A percentile compares a stretch with the other conserved stretches of the same genome.
phyloP scores from a whole-genome alignment of 2,329 filamentous ascomycete species.

The Cryphonectria radicalis region DNA sequence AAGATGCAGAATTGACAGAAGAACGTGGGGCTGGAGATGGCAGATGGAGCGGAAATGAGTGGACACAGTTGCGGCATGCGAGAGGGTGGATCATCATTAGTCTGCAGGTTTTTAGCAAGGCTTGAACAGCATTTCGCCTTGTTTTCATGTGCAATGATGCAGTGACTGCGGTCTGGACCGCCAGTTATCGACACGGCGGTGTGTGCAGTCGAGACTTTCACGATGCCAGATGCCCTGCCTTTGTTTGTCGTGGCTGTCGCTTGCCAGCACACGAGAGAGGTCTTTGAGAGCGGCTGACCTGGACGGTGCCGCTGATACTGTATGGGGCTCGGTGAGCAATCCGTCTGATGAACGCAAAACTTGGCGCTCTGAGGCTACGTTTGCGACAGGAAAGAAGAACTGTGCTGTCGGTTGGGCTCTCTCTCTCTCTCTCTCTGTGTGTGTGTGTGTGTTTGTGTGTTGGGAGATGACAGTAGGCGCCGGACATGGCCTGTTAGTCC shows the following conservation, averaged over 20 bases:
- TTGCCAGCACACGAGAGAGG: not conserved
- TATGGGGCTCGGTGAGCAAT: not conserved
- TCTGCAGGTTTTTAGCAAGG: slow-evolving; percentile 17
- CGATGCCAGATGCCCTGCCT: slow-evolving; percentile 7
- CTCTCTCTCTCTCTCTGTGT: no score
- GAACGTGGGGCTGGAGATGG: slow-evolving; percentile 15
- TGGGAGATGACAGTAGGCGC: not conserved
- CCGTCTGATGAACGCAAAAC: not conserved
- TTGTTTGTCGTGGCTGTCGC: slow-evolving; percentile 17
- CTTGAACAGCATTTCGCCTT: slow-evolving; percentile 14
- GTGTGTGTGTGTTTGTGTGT: no score
- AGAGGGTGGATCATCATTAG: slow-evolving; percentile 15
- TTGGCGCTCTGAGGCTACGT: not conserved
- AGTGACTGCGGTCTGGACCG: slow-evolving; percentile 3
- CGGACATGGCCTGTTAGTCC: not conserved
- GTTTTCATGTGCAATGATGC: slow-evolving; percentile 20
- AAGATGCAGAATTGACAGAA: slow-evolving; percentile 21
- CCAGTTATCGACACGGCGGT: slow-evolving; percentile 10
- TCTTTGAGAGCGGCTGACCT: not conserved
- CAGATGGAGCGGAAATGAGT: slow-evolving; percentile 13
- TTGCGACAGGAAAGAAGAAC: not conserved
- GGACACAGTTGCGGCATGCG: slow-evolving; percentile 14
- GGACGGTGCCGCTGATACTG: slow-evolving; percentile 24
- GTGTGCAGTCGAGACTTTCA: slow-evolving; percentile 19
- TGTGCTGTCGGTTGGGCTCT: not conserved